Percentiles rank a stretch among this genome's conserved stretches.
These are phyloP conservation scores for Sporothrix sp. DNA, from an alignment of 2,329 filamentous ascomycete species.

Conservation along the genomic window DNA sequence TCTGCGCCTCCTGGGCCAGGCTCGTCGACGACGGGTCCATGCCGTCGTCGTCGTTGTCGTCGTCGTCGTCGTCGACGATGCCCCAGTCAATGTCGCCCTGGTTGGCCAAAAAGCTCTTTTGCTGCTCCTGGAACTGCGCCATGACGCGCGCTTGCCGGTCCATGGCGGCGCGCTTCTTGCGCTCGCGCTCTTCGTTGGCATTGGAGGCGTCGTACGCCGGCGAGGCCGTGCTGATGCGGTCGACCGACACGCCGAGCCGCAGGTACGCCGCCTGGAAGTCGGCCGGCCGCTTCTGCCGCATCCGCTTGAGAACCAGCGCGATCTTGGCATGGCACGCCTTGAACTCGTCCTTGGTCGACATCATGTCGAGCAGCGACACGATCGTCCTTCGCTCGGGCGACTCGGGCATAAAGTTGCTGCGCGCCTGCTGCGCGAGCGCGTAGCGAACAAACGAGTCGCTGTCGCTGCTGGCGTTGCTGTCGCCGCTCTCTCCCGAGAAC, in stretches of 20 bases:
- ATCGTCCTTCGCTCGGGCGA: conserved; percentile 51
- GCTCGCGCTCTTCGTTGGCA: conserved; percentile 60
- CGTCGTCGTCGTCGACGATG: conserved; percentile 66
- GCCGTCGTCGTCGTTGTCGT: conserved; percentile 43
- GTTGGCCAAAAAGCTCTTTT: conserved; percentile 86
- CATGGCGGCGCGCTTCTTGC: conserved; percentile 82
- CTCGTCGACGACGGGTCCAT: not conserved
- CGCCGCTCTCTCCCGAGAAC: not conserved
- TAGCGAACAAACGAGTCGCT: conserved; percentile 62
- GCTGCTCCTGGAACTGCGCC: conserved; percentile 96
- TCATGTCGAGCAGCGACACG: conserved; percentile 51
- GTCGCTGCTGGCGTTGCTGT: conserved; percentile 20
- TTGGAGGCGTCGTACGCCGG: conserved; percentile 57
- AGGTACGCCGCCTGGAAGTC: conserved; percentile 61
- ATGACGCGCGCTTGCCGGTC: conserved; percentile 89
- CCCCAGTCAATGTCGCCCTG: conserved; percentile 86
- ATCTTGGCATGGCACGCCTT: conserved; percentile 80
- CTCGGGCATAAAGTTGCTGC: conserved; percentile 45
- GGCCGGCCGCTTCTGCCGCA: conserved; percentile 71
- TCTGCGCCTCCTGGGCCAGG: conserved; percentile 41
- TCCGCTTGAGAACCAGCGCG: conserved; percentile 67
- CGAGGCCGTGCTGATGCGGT: conserved; percentile 72
- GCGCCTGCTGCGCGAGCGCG: conserved; percentile 54
- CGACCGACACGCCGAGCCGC: conserved; percentile 56
- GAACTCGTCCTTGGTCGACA: conserved; percentile 61